Evolutionary conservation across 495 filamentous ascomycete genomes (phyloP), one percentile per base, ranked within the genome.

Genomic region (Apodospora peruviana): DNA sequence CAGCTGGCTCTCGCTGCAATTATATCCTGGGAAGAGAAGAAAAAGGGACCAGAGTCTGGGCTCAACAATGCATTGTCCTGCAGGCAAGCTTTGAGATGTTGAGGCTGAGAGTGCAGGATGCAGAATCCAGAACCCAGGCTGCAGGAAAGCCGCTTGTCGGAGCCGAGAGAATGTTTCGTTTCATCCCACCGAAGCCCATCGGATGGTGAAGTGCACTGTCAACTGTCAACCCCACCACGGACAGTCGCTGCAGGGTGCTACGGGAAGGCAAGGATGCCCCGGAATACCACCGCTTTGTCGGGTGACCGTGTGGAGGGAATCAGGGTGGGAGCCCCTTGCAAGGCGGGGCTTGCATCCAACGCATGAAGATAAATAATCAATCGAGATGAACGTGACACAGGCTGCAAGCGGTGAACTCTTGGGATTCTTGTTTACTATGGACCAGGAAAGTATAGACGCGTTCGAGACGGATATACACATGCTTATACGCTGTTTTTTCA

Each of bases 341-440:
- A 34, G 46, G 29, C 46, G 47, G 51, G 43, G 40, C 3, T 36
- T 37, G 48, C 47, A 48, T 34, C 25, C 25, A 56, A 45, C 44
- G 55, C 58, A 61, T 61, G 47, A 61, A 61, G 21, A 42, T 56
- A 57, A 61, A 57, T 52, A 60, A 55, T 53, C 36, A 55, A 42
- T 49, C 20, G 45, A 57, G 57, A 60, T 59, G 52, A 55, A 12
- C 18, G 41, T 24, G 46, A 50, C 25, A 18, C 19, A 32, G 35
- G 23, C 39, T 43, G 24, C 17, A 34, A 49, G 16, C 37, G 34
- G 32, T 32, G 21, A 45, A 44, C 24, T 37, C 40, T 37, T 10
- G 16, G n/a, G n/a, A n/a, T n/a, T n/a, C 24, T 35, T 56, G 50
- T 56, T 48, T 53, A 54, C 47, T 59, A 49, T 47, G 35, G 47